Evolutionary conservation across 2,329 filamentous ascomycete species (phyloP), one percentile per base, ranked within the genome.

Genomic region (Aplosporella prunicola): DNA sequence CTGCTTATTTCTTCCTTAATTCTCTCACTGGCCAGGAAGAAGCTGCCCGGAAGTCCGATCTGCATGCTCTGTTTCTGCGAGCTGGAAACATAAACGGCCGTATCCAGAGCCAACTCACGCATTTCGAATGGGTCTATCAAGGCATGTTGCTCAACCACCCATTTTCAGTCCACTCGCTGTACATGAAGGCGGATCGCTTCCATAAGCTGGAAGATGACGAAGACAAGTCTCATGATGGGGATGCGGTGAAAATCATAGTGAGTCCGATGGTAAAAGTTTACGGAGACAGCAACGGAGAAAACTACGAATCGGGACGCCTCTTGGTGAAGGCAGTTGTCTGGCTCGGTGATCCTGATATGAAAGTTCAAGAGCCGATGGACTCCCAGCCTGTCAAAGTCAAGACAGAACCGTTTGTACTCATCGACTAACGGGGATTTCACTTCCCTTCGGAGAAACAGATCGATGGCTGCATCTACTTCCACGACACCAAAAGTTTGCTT

Each of bases 181-280:
- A 6, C 11, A 15, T 36, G 26, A 30, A 20, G n/a, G 25, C 34
- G 2, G 34, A 36, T 13, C 34, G 34, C 10, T 14, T 30, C 3
- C 27, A 36, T 22, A 36, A 28, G 26, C 17, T 36, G 5, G 34
- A 33, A 8, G 31, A 36, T 2, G 34, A 36, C 18, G 25, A 36
- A 18, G 25, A 30, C 4, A 20, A 36, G 9, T 11, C 10, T 2
- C 7, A 17, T 8, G 34, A 36, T 16, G 34, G 34, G 3, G n/a
- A 28, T 8, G 6, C 3, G 17, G 17, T 30, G 17, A 24, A 15
- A 15, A 23, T 36, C 10, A 20, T 30, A 4, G 5, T 30, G 5
- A 36, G 25, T 13, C 34, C 34, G 9, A 5, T 15, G 9, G 26
- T 36, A 5, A 5, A n/a, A 2, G 26, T 17, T 1, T 6, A 4